phyloP scores from a whole-genome alignment of 345 rosid species.

The Gossypium turneri region DNA sequence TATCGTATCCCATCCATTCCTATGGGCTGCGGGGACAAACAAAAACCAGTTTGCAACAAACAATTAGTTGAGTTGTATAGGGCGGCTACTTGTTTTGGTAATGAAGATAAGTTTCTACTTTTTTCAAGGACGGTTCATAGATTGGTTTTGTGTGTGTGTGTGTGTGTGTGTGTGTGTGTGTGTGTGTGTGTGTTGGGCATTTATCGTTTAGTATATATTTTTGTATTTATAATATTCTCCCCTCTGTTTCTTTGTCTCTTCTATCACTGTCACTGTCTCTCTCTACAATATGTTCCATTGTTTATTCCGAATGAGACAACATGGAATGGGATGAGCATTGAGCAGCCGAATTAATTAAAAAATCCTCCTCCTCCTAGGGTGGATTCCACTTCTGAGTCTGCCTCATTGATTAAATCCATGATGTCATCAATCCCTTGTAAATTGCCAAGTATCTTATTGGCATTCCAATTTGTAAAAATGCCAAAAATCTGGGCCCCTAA shows the following conservation, averaged over 20 bases:
- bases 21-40: slow-evolving; percentile 14
- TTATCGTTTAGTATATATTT: not conserved
- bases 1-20: not conserved
- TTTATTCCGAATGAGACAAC: not conserved
- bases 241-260: not conserved
- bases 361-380: not conserved
- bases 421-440: not conserved
- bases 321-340: not conserved
- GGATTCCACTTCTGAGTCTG: not conserved
- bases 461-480: too few relatives aligned
- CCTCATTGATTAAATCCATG: not conserved
- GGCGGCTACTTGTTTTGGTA: not conserved
- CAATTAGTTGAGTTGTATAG: not conserved
- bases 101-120: slow-evolving; percentile 22
- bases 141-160: not conserved
- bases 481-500: too few relatives aligned
- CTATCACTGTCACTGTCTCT: not conserved
- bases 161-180: not conserved
- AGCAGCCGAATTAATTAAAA: not conserved
- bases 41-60: slow-evolving; percentile 26
- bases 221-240: not conserved
- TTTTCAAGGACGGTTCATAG: not conserved
- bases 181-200: not conserved
- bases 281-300: not conserved
- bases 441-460: too few relatives aligned